Evolutionary conservation across 163 green algal genomes (phyloP).

Genomic region (Coccomyxa subellipsoidea): DNA sequence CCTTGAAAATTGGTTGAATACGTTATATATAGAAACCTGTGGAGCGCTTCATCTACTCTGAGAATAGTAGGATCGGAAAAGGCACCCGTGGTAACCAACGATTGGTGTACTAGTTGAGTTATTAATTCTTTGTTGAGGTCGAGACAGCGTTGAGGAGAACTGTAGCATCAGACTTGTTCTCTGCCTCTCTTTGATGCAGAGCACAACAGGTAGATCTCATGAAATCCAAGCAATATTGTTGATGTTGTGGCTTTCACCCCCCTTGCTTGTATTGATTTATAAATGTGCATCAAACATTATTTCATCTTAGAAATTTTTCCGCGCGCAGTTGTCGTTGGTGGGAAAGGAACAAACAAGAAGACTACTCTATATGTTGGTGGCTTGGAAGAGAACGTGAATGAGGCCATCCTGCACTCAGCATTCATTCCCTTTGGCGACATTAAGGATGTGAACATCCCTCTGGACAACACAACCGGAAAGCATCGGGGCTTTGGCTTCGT

Average conservation of each 20-base stretch:
- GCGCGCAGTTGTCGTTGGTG: conserved; percentile 37
- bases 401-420: conserved; percentile 81
- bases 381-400: conserved; percentile 84
- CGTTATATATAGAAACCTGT: background rate
- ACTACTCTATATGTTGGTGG: conserved; percentile 90
- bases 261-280: too few relatives aligned
- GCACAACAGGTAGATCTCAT: background rate
- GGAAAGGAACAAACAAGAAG: conserved; percentile 84
- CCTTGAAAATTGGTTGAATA: background rate
- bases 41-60: too few relatives aligned
- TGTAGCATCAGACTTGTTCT: background rate
- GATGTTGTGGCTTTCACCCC: too few relatives aligned
- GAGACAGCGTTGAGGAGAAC: background rate
- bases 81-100: background rate
- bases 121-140: background rate
- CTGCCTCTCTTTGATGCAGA: background rate
- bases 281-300: too few relatives aligned
- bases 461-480: conserved; percentile 90
- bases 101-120: too few relatives aligned
- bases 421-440: conserved; percentile 99
- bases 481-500: conserved; percentile 98
- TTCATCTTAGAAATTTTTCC: too few relatives aligned
- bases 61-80: background rate
- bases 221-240: background rate
- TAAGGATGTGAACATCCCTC: conserved; percentile 90